Evolutionary conservation across 2,329 filamentous ascomycete genomes (phyloP), one percentile per base, ranked within the genome.

Genomic region (Fusarium sp.): DNA sequence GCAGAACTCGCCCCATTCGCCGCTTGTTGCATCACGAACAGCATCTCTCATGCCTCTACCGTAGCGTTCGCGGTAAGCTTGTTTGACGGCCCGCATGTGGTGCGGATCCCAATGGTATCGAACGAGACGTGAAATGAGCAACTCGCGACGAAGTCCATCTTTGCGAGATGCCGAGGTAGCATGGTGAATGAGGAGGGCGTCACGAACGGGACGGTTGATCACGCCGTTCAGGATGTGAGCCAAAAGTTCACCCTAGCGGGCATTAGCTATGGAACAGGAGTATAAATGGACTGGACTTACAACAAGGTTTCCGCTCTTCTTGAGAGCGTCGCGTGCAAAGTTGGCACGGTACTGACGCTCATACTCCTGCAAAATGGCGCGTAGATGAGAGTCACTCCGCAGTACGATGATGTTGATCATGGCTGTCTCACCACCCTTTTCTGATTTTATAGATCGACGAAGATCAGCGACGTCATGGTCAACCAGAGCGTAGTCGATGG

Each of bases 141-240:
- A 84, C 79, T 98, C 95, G 47, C 92, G 91, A 30, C 95, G 90
- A 69, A 95, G 85, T 56, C 87, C 81, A 77, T 95, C 92, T 69
- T 88, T 88, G 70, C 86, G 88, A 6, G 91, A 91, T 47, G 91
- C 88, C 22, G 90, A 91, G 71, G 98, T 89, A 3, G 96, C 95
- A 82, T 98, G 96, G 80, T 97, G 91, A 3, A 99, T 85, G 5
- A 98, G 90, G 40, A 98, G 87, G 5, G 95, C 94, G 79, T 98
- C 96, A 59, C 96, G 93, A 68, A 97, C 94, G 8, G 96, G 95
- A 63, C 92, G 92, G 83, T 98, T 98, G 83, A 98, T 97, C 61
- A 97, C 90, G 76, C 96, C 96, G 82, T 98, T 98, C 77, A 99
- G 91, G 74, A 98, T 93, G 81, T 98, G 96, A 1, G 94, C 93